A percentile compares a stretch with the other conserved stretches of the same genome.
phyloP scores from a whole-genome alignment of 495 filamentous ascomycete genomes.

The Tricharina praecox region DNA sequence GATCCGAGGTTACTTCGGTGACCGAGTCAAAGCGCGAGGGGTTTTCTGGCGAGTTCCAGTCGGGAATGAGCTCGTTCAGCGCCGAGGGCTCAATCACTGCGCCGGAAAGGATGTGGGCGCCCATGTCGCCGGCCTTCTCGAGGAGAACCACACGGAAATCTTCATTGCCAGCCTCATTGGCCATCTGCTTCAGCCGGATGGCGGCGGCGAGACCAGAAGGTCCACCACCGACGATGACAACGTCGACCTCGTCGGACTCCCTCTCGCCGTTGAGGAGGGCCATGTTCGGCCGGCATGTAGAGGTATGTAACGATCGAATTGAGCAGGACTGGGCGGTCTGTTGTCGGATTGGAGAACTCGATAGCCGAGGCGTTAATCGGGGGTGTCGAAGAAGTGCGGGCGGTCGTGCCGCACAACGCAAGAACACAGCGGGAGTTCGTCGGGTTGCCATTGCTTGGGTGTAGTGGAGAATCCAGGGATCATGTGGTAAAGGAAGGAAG shows the following conservation, averaged over 20 bases:
- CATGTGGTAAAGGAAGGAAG: background rate
- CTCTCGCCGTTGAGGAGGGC: slow-evolving; percentile 37
- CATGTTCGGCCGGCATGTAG: slow-evolving; percentile 8
- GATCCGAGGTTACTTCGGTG: slow-evolving; percentile 66
- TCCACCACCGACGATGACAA: slow-evolving; percentile 88
- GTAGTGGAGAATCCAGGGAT: slow-evolving; percentile 3
- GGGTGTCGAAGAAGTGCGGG: slow-evolving; percentile 9
- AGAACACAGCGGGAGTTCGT: slow-evolving; percentile 13
- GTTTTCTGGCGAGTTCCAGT: slow-evolving; percentile 82
- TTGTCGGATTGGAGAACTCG: background rate
- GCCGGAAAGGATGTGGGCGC: slow-evolving; percentile 87
- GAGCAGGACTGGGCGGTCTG: background rate
- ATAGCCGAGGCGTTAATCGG: background rate
- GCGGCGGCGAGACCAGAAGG: slow-evolving; percentile 84
- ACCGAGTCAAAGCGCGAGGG: slow-evolving; percentile 64
- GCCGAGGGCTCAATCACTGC: slow-evolving; percentile 87
- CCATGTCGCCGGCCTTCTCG: slow-evolving; percentile 90
- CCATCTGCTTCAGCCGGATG: slow-evolving; percentile 88
- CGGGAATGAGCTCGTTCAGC: slow-evolving; percentile 76
- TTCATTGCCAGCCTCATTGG: slow-evolving; percentile 88
- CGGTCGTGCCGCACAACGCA: slow-evolving; percentile 10
- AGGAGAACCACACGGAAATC: slow-evolving; percentile 84
- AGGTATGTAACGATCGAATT: slow-evolving; percentile 13
- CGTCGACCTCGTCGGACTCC: slow-evolving; percentile 85
- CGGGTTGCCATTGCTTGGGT: slow-evolving; percentile 17